Base-by-base conservation (phyloP, 2,329 filamentous ascomycete genomes). In the Escovopsis sp. region DNA sequence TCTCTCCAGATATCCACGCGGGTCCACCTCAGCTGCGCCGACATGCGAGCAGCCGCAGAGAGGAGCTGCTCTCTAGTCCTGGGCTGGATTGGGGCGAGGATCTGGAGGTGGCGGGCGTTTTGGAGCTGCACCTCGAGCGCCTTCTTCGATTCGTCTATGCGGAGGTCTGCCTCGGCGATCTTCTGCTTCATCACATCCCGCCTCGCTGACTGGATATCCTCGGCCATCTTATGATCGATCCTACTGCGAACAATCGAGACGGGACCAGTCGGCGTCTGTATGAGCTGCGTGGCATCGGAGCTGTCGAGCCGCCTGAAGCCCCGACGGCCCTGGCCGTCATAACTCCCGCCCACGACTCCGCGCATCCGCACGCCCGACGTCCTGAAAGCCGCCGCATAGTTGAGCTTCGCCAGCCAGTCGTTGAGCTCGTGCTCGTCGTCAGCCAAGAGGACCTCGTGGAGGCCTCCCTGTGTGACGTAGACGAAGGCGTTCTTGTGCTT, bases 401-500 rank as follows among this genome's bases (percentile, higher is more conserved):
- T 98, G 40, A 98, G 70, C 50, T 94, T 90, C 7, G 82, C 83
- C 19, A 98, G 65, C 90, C 90, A 98, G 52, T 98, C 90, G 48
- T 94, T 93, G 69, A 93, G 77, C 48, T 98, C 90, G 1, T 74
- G 66, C 48, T 98, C 90, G 35, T 76, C 85, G 47, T 94, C 87
- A 5, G 90, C 88, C 14, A 96, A 63, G 27, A 98, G 79, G 1
- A 88, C 78, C 52, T 98, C 90, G 49, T 98, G 88, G 27, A 87
- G 65, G 1, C 85, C 82, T 34, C 82, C 81, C 43, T 90, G 83
- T 21, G 85, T 76, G 40, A 94, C 82, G 48, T 94, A 88, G 12
- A 87, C 70, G 50, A 98, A 94, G 0, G 90, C 84, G 55, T 96
- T 76, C 58, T 96, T 98, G 58, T 98, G 90, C 55, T 85, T 90